These are phyloP conservation scores for Pterulicium gracile DNA, from an alignment of 1,284 basidiomycete genomes.

Conservation along the genomic window DNA sequence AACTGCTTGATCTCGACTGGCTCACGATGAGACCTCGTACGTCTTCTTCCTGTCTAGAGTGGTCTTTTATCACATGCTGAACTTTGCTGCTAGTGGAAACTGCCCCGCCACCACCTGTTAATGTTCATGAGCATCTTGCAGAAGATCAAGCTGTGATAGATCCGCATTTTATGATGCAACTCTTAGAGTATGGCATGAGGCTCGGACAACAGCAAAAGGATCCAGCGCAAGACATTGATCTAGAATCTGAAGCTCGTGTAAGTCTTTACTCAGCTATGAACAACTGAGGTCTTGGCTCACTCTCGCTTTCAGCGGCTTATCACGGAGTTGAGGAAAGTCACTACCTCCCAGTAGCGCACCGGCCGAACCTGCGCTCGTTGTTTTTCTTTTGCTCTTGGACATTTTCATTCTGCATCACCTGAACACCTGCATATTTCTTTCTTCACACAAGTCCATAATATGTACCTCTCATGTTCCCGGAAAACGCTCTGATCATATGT, in stretches of 20 bases:
- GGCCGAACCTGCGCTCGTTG: no score
- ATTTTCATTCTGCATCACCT: no score
- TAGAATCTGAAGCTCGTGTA: constrained; percentile 28
- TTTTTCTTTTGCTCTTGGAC: no score
- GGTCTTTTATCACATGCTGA: constrained; percentile 9
- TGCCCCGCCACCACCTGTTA: constrained; percentile 10
- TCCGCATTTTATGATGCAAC: constrained; percentile 62
- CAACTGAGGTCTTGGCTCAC: no score
- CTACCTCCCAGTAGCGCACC: neutral
- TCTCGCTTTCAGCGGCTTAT: neutral
- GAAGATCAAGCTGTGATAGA: constrained; percentile 61
- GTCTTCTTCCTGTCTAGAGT: neutral
- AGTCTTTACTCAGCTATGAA: no score
- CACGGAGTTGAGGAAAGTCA: neutral
- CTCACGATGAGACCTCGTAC: constrained; percentile 43
- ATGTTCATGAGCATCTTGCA: constrained; percentile 24
- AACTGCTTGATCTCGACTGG: constrained; percentile 59
- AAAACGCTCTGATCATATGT: no score
- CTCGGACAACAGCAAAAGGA: constrained; percentile 36
- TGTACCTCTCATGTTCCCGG: no score
- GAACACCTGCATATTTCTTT: no score
- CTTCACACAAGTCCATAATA: no score
- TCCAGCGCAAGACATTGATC: constrained; percentile 21
- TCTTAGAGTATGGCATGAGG: constrained; percentile 54
- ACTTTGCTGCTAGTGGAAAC: constrained; percentile 7